Evolutionary conservation across 768 basidiomycete genomes (phyloP).

Genomic region (Calvatia gigantea): DNA sequence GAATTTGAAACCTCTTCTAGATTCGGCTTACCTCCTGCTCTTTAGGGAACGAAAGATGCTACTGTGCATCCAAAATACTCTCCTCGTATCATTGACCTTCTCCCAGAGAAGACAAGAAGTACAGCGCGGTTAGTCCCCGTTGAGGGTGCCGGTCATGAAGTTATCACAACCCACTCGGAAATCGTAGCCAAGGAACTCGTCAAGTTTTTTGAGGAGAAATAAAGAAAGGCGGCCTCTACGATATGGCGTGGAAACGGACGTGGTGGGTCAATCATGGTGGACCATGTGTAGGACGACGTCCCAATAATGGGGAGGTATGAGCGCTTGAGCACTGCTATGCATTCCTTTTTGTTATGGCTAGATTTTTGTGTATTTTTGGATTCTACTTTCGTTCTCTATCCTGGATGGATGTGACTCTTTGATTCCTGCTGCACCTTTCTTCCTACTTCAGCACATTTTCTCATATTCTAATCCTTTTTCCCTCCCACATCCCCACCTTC

Average conservation of each 20-base stretch:
- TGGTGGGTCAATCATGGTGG: neutral
- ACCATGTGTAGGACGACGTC: neutral
- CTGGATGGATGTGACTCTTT: neutral
- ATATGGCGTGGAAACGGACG: neutral
- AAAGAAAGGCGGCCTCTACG: neutral
- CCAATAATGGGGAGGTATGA: neutral
- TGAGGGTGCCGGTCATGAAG: constrained; percentile 51
- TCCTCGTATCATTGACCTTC: constrained; percentile 37
- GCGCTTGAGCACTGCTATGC: neutral
- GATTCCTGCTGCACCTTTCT: neutral
- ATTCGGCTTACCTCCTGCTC: neutral
- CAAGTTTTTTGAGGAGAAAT: constrained; percentile 4
- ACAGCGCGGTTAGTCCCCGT: constrained; percentile 42
- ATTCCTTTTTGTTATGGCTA: neutral
- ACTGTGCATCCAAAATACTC: constrained; percentile 58
- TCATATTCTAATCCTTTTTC: neutral
- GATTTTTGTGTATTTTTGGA: neutral
- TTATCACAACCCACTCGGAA: constrained; percentile 39
- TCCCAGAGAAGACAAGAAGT: constrained; percentile 33
- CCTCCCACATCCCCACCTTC: neutral
- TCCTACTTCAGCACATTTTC: neutral
- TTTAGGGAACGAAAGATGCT: constrained; percentile 54
- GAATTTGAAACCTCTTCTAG: neutral
- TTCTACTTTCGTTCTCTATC: neutral
- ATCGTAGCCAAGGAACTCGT: constrained; percentile 26